Evolutionary conservation across 2,329 filamentous ascomycete species (phyloP), one percentile per base, ranked within the genome.

Genomic region (Cercospora sp.): DNA sequence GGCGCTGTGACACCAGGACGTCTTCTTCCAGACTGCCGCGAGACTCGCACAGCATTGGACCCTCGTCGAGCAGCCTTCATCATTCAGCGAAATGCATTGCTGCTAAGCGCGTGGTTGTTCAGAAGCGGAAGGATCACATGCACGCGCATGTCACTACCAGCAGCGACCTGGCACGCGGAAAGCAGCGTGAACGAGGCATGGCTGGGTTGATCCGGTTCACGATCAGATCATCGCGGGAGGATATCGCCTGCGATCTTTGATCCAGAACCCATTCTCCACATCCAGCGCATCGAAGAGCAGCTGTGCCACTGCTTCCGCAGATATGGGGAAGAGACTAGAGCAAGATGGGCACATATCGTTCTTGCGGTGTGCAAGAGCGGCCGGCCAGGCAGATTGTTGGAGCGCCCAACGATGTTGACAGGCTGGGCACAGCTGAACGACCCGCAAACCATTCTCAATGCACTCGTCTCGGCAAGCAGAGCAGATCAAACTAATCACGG

Each of bases 331-430:
- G 57, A 30, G 34, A 43, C 66, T 69, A 67, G 57, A 61, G 51
- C 67, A 55, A 65, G 60, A 51, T 49, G 43, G 65, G 60, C 57
- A 59, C n/a, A 28, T 61, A 4, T 24, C 37, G 45, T 71, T 62
- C 45, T 69, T 72, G 69, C 71, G 71, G 69, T 72, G 69, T 71
- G 61, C 43, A 66, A 65, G 62, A 66, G 45, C 61, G 64, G 68
- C 66, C 65, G 59, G 66, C 43, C 68, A 57, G 40, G 28, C 57
- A 49, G 37, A 24, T 59, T 61, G 53, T 60, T 68, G 61, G 61
- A 45, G 24, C 9, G 60, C 66, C 49, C 63, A 61, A 68, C 70
- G 58, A 65, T 49, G 60, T 68, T 63, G 59, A 64, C 69, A 26
- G 34, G 30, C 61, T 62, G 59, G 59, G 32, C 62, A 24, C 59